A percentile compares a stretch with the other conserved stretches of the same genome.
These are phyloP conservation scores for Phytophthora ramorum DNA, from an alignment of 352 stramenopile genomes.

Conservation along the genomic window DNA sequence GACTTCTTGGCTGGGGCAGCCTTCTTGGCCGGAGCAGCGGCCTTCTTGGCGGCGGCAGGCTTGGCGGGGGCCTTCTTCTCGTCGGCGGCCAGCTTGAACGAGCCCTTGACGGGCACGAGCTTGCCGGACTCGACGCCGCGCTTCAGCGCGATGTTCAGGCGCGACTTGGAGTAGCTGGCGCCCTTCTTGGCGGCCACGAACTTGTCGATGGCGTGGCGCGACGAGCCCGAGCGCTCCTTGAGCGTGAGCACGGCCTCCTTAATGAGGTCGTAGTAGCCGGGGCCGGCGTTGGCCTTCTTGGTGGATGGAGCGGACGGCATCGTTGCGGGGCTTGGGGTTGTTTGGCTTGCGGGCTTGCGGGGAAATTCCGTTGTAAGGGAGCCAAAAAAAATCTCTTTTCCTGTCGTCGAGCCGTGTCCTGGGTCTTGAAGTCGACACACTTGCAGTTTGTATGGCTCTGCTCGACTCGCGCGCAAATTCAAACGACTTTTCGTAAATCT, in stretches of 20 bases:
- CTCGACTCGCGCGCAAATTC: slow-evolving; percentile 27
- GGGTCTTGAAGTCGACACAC: slow-evolving; percentile 25
- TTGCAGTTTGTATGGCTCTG: slow-evolving; percentile 26
- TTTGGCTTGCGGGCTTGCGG: slow-evolving; percentile 30
- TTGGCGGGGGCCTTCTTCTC: slow-evolving; percentile 89
- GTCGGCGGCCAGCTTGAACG: slow-evolving; percentile 94
- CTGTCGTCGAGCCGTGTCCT: slow-evolving; percentile 16
- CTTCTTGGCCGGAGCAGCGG: slow-evolving; percentile 45
- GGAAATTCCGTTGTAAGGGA: slow-evolving; percentile 55
- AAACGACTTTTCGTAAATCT: slow-evolving; percentile 31
- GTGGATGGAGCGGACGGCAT: slow-evolving; percentile 57
- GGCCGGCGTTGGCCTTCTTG: slow-evolving; percentile 71
- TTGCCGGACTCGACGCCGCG: slow-evolving; percentile 88
- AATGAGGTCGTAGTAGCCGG: slow-evolving; percentile 93
- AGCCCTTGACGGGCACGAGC: slow-evolving; percentile 93
- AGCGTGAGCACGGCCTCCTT: slow-evolving; percentile 92
- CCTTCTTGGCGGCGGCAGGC: slow-evolving; percentile 61
- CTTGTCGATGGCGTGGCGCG: slow-evolving; percentile 94
- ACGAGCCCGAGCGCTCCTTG: slow-evolving; percentile 93
- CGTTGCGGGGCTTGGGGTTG: slow-evolving; percentile 6
- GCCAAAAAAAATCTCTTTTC: slow-evolving; percentile 23
- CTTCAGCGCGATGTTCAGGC: slow-evolving; percentile 92
- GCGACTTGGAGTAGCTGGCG: slow-evolving; percentile 76
- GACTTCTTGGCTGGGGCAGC: slow-evolving; percentile 21
- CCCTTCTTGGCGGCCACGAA: slow-evolving; percentile 91